phyloP scores from a whole-genome alignment of 805 yeast species.

The Blastobotrys terrestris region DNA sequence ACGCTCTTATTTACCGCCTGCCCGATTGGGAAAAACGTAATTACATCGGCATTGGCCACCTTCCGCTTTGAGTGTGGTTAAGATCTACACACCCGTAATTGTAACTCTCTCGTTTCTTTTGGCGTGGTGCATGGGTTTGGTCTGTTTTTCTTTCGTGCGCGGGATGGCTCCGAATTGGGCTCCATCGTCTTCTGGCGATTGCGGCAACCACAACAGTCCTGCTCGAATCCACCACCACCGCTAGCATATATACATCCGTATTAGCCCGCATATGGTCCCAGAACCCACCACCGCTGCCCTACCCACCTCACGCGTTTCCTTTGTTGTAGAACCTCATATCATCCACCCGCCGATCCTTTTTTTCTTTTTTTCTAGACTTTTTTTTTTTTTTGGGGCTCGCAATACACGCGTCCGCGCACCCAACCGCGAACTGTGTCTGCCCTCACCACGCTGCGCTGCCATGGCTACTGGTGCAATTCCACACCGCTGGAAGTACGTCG shows the following conservation, averaged over 20 bases:
- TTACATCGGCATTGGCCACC: not conserved
- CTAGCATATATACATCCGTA: not conserved
- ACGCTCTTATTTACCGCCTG: not conserved
- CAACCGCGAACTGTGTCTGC: too few species aligned
- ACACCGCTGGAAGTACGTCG: too few species aligned
- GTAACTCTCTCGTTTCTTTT: not conserved
- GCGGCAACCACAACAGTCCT: too few species aligned
- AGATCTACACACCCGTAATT: not conserved
- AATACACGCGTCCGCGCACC: not conserved
- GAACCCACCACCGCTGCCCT: not conserved
- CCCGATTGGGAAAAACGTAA: not conserved
- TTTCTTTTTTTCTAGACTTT: not conserved
- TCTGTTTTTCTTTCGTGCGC: too few species aligned
- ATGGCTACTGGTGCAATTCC: too few species aligned
- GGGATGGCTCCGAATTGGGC: not conserved
- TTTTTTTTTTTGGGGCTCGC: not conserved
- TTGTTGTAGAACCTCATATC: not conserved
- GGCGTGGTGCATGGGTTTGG: not conserved
- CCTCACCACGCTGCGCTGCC: too few species aligned
- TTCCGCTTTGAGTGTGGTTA: not conserved
- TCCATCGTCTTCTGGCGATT: too few species aligned
- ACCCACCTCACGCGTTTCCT: too few species aligned
- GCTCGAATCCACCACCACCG: too few species aligned
- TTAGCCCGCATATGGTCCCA: not conserved
- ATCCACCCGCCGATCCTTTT: not conserved